Percentiles rank a stretch among this genome's conserved stretches.
phyloP scores from a whole-genome alignment of 2,329 filamentous ascomycete genomes.

The Pseudogymnoascus sp. region DNA sequence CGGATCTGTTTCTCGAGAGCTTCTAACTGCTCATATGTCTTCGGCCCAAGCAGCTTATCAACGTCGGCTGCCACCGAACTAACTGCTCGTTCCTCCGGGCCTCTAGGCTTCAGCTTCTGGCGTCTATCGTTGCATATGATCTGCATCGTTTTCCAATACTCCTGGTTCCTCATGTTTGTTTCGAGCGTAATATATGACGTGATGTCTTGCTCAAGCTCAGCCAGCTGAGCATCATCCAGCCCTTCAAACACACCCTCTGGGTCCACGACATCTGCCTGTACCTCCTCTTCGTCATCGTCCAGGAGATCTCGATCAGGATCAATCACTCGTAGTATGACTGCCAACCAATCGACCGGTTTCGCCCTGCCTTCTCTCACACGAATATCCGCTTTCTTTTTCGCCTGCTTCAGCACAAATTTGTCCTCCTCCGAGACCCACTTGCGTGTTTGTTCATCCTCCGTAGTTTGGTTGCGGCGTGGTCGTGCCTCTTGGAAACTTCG shows the following conservation, averaged over 20 bases:
- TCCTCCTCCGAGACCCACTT: conserved; percentile 93
- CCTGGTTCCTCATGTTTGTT: conserved; percentile 65
- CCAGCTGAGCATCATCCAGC: conserved; percentile 58
- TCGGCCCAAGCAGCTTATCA: conserved; percentile 77
- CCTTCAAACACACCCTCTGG: conserved; percentile 75
- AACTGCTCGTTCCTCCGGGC: conserved; percentile 62
- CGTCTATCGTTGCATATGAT: conserved; percentile 72
- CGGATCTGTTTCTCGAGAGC: conserved; percentile 80
- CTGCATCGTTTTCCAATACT: conserved; percentile 90
- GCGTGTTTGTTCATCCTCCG: conserved; percentile 65
- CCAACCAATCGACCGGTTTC: conserved; percentile 87
- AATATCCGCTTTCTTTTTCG: conserved; percentile 96
- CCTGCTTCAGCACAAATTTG: conserved; percentile 89
- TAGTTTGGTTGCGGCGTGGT: conserved; percentile 24
- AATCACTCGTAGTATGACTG: conserved; percentile 82
- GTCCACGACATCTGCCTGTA: conserved; percentile 66
- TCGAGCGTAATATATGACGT: conserved; percentile 74
- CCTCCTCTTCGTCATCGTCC: conserved; percentile 73
- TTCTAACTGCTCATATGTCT: conserved; percentile 80
- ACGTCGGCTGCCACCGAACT: conserved; percentile 81
- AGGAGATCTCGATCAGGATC: conserved; percentile 79
- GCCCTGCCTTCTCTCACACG: conserved; percentile 85
- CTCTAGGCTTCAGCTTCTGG: conserved; percentile 53
- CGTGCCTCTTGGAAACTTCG: conserved; percentile 21
- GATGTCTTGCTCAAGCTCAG: conserved; percentile 76